phyloP scores from a whole-genome alignment of 768 basidiomycete genomes.

The Suillus subalutaceus region DNA sequence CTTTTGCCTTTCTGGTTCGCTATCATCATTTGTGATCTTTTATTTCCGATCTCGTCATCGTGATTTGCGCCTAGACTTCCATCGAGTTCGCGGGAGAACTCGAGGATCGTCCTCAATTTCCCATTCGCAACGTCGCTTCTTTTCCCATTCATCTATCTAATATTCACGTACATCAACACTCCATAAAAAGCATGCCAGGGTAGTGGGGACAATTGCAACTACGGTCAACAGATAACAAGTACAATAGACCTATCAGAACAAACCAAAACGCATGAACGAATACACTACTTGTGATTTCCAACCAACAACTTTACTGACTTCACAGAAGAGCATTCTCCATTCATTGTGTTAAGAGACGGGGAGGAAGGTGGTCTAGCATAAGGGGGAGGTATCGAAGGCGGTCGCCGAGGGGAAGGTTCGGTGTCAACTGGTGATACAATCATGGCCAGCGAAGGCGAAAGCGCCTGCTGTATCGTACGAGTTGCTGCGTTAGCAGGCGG shows the following conservation, averaged over 20 bases:
- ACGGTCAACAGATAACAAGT: not conserved
- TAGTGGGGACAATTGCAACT: constrained; percentile 7
- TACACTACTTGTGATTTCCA: constrained; percentile 28
- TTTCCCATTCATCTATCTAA: constrained; percentile 8
- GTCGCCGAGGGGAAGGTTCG: constrained; percentile 34
- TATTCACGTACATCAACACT: constrained; percentile 13
- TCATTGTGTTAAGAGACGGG: constrained; percentile 17
- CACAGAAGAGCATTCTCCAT: constrained; percentile 30
- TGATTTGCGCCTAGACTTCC: constrained; percentile 4
- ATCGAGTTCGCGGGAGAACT: constrained; percentile 8
- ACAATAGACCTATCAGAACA: constrained; percentile 1
- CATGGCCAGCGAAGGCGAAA: constrained; percentile 38
- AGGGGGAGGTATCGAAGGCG: constrained; percentile 26
- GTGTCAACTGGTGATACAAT: constrained; percentile 37
- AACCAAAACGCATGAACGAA: constrained; percentile 2
- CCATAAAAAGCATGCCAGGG: constrained; percentile 3
- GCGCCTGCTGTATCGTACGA: constrained; percentile 37
- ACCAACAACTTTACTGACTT: constrained; percentile 34
- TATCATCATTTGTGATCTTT: constrained; percentile 2
- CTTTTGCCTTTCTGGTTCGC: not conserved
- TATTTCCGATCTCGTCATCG: constrained; percentile 4
- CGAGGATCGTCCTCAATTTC: constrained; percentile 5
- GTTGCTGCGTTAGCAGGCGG: constrained; percentile 27
- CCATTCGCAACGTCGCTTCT: not conserved
- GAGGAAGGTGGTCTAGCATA: constrained; percentile 21